phyloP scores from a whole-genome alignment of 1,139 yeast species.

The Debaryomycetaceae sp. region DNA sequence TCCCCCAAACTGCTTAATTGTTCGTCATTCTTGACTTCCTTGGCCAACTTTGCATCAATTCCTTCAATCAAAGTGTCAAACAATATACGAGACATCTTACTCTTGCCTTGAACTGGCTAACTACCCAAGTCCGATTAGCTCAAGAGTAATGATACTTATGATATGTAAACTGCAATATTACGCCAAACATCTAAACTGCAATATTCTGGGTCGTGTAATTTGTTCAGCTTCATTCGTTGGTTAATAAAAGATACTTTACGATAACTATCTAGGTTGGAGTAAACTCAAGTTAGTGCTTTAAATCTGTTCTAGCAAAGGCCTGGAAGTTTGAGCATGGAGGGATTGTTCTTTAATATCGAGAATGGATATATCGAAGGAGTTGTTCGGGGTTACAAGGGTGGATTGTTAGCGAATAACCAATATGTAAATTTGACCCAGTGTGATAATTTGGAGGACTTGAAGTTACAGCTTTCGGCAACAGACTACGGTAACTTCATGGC shows the following conservation, averaged over 20 bases:
- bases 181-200: too few species aligned
- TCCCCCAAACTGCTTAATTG: constrained; percentile 13
- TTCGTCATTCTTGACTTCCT: constrained; percentile 9
- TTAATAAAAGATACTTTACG: neutral
- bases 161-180: too few species aligned
- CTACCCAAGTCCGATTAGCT: too few species aligned
- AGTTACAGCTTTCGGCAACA: constrained; percentile 89
- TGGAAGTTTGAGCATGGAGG: constrained; percentile 56
- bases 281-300: too few species aligned
- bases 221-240: neutral
- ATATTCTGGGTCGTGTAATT: neutral
- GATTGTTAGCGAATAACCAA: constrained; percentile 71
- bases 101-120: neutral
- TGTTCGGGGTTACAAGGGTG: constrained; percentile 90
- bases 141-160: too few species aligned
- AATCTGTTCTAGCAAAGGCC: too few species aligned
- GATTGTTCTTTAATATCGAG: constrained; percentile 81
- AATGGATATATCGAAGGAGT: constrained; percentile 91
- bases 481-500: constrained; percentile 92
- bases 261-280: neutral
- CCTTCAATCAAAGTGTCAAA: constrained; percentile 20
- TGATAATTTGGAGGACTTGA: constrained; percentile 89
- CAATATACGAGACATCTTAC: constrained; percentile 19
- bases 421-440: constrained; percentile 93
- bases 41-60: constrained; percentile 14